A percentile compares a stretch with the other conserved stretches of the same genome.
Conservation (phyloP, 352 stramenopile species). For the Globisporangium middletonii region DNA sequence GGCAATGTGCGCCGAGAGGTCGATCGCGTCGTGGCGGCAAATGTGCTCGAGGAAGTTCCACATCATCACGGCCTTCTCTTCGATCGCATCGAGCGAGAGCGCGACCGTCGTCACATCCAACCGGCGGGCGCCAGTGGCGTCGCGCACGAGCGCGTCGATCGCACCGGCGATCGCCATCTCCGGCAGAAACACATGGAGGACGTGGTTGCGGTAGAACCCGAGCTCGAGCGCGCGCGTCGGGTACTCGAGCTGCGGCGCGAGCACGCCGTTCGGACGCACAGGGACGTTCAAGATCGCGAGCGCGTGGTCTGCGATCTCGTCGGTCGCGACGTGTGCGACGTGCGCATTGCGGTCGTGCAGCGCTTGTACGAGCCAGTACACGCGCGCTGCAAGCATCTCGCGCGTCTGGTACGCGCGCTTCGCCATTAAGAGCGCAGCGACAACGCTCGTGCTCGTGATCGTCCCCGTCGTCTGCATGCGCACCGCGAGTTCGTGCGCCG, state of each 20-base stretch:
- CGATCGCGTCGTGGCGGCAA: constrained; percentile 48
- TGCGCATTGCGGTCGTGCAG: constrained; percentile 36
- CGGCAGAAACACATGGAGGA: constrained; percentile 73
- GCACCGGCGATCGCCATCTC: constrained; percentile 69
- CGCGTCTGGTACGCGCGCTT: constrained; percentile 52
- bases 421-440: constrained; percentile 77
- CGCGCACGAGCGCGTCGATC: constrained; percentile 35
- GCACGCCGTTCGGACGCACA: constrained; percentile 29
- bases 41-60: constrained; percentile 67
- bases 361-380: constrained; percentile 53
- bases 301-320: constrained; percentile 49
- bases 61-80: constrained; percentile 38
- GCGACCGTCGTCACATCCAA: constrained; percentile 1
- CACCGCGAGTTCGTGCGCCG: constrained; percentile 44
- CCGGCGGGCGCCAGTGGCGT: constrained; percentile 3
- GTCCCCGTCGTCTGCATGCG: constrained; percentile 75
- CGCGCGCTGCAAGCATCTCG: constrained; percentile 48
- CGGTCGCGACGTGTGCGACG: constrained; percentile 52
- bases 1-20: constrained; percentile 31
- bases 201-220: constrained; percentile 83
- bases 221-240: constrained; percentile 65
- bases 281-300: constrained; percentile 54
- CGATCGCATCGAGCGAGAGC: constrained; percentile 24
- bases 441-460: constrained; percentile 66
- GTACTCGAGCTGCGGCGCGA: constrained; percentile 48